Conservation (phyloP, 371 early-diverging fungal genomes). For the Mortierella polycephala region DNA sequence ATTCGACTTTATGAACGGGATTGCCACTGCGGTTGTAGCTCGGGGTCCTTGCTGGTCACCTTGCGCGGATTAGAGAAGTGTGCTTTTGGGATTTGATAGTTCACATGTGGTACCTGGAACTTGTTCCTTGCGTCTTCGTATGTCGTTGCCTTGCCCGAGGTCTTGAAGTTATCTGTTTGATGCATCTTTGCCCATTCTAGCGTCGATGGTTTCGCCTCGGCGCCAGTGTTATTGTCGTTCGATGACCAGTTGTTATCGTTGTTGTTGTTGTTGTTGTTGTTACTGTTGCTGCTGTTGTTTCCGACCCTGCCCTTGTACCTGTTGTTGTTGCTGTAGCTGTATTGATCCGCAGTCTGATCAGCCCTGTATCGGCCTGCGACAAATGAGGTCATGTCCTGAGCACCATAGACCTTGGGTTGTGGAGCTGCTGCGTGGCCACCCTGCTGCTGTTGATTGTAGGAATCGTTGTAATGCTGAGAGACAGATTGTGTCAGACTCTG, state of each 20-base stretch:
- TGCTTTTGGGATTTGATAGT: conserved; percentile 16
- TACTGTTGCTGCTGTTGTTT: conserved; percentile 8
- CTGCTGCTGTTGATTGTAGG: neutral
- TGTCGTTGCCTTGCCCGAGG: conserved; percentile 43
- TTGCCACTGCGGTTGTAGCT: conserved; percentile 4
- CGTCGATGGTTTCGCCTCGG: conserved; percentile 11
- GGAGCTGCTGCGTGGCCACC: neutral
- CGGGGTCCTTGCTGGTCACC: neutral
- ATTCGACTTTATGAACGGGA: too few relatives aligned
- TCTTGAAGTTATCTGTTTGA: conserved; percentile 25
- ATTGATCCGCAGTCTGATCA: conserved; percentile 22
- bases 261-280: conserved; percentile 16
- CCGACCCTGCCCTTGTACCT: conserved; percentile 14
- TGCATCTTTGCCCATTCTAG: neutral
- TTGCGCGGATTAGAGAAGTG: neutral
- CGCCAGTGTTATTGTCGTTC: neutral
- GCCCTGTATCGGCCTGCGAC: conserved; percentile 47
- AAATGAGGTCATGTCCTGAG: conserved; percentile 48
- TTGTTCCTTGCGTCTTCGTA: conserved; percentile 30
- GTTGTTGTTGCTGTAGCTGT: conserved; percentile 12
- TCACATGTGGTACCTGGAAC: conserved; percentile 33
- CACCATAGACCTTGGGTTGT: conserved; percentile 20
- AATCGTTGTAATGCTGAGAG: conserved; percentile 15
- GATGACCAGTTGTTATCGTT: neutral
- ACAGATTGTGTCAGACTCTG: conserved; percentile 29